These are phyloP conservation scores for Chrysanthemum makinoi DNA, from an alignment of 129 eudicot genomes.

Conservation along the genomic window DNA sequence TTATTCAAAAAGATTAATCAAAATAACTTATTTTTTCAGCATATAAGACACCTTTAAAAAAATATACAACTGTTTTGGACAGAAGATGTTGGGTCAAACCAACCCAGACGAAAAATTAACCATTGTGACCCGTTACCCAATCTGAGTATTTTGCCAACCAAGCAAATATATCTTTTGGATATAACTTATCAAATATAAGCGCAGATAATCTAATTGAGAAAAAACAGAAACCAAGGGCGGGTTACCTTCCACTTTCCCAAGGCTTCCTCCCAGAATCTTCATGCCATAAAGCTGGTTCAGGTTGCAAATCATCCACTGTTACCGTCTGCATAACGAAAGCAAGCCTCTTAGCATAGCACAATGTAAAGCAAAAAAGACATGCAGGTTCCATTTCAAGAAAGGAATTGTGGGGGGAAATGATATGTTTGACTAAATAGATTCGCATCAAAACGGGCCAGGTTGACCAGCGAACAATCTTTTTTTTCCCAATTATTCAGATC, in stretches of 20 bases:
- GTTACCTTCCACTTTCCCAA: slow-evolving; percentile 57
- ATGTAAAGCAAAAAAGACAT: background rate
- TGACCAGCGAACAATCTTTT: too few relatives aligned
- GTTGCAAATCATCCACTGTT: slow-evolving; percentile 49
- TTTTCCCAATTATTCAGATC: too few relatives aligned
- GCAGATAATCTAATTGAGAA: background rate
- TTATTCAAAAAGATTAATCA: background rate
- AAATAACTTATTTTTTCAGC: background rate
- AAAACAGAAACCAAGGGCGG: background rate
- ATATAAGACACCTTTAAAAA: background rate
- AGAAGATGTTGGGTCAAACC: background rate
- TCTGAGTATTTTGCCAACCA: background rate
- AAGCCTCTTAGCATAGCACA: background rate
- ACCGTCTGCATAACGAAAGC: slow-evolving; percentile 40
- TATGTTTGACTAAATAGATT: too few relatives aligned
- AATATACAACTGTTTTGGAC: background rate
- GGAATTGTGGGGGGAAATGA: background rate
- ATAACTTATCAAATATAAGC: background rate
- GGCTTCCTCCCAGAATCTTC: slow-evolving; percentile 67
- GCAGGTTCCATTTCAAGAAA: background rate
- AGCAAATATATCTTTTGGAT: too few relatives aligned
- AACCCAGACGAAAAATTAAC: background rate
- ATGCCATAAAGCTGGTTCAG: slow-evolving; percentile 71
- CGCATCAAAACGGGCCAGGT: too few relatives aligned
- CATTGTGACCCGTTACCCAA: background rate